A percentile compares a stretch with the other conserved stretches of the same genome.
These are phyloP conservation scores for Penicillium cinerascens DNA, from an alignment of 495 filamentous ascomycete species.

Conservation along the genomic window DNA sequence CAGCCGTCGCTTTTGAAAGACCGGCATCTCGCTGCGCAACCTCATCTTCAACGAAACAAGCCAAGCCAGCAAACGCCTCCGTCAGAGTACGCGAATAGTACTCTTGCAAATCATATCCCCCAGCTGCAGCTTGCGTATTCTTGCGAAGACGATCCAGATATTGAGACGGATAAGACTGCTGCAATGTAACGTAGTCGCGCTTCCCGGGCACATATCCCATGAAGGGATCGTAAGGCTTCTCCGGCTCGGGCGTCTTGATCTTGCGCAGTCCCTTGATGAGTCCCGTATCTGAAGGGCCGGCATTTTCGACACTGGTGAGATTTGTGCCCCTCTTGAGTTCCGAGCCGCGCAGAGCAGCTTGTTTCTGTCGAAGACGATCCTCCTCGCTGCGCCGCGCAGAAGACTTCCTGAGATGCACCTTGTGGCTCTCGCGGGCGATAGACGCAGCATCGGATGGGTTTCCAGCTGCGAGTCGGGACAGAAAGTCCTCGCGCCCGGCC, in stretches of 20 bases:
- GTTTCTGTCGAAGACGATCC: constrained; percentile 46
- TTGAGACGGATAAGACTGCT: constrained; percentile 58
- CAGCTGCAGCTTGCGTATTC: constrained; percentile 60
- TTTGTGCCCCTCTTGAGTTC: constrained; percentile 30
- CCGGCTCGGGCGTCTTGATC: constrained; percentile 53
- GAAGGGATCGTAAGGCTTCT: constrained; percentile 86
- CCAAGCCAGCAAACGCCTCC: constrained; percentile 87
- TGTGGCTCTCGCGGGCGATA: constrained; percentile 53
- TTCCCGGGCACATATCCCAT: constrained; percentile 62
- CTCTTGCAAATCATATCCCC: constrained; percentile 77
- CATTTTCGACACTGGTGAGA: constrained; percentile 21
- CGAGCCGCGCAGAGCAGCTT: constrained; percentile 38
- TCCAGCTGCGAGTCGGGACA: constrained; percentile 49
- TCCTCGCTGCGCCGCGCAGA: constrained; percentile 48
- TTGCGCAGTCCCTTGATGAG: constrained; percentile 76
- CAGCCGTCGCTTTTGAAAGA: constrained; percentile 22
- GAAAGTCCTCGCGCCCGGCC: constrained; percentile 56
- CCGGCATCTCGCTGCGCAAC: constrained; percentile 43
- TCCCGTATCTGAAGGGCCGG: constrained; percentile 29
- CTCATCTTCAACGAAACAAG: constrained; percentile 80
- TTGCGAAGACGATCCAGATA: constrained; percentile 62
- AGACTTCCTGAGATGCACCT: constrained; percentile 69
- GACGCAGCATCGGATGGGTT: constrained; percentile 44
- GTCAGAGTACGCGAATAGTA: constrained; percentile 76
- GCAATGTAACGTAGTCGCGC: constrained; percentile 67